These are phyloP conservation scores for Hypocreales sp. DNA, from an alignment of 2,329 filamentous ascomycete genomes.

Conservation along the genomic window DNA sequence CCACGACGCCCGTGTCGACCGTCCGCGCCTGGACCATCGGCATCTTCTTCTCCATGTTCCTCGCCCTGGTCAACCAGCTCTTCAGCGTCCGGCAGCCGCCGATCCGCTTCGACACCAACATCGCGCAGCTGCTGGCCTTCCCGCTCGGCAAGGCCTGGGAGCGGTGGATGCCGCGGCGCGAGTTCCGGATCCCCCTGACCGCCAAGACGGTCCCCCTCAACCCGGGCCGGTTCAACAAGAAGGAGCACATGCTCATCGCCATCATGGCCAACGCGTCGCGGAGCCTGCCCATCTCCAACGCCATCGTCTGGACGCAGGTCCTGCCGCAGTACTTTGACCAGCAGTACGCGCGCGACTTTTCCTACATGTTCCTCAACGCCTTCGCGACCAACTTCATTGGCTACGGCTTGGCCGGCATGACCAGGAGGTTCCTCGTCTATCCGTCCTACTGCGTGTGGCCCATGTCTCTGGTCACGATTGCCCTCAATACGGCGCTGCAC, in stretches of 20 bases:
- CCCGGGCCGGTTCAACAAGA: conserved; percentile 35
- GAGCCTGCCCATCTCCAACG: conserved; percentile 30
- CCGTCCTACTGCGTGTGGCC: conserved; percentile 40
- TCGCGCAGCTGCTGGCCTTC: conserved; percentile 37
- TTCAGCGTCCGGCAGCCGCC: conserved; percentile 37
- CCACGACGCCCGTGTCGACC: conserved; percentile 29
- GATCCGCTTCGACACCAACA: conserved; percentile 33
- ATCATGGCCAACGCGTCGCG: conserved; percentile 38
- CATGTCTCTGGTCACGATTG: conserved; percentile 30
- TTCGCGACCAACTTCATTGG: conserved; percentile 38
- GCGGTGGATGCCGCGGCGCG: conserved; percentile 22
- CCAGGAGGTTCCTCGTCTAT: conserved; percentile 34
- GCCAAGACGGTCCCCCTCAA: conserved; percentile 22
- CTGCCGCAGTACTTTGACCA: conserved; percentile 35
- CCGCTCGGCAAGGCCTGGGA: conserved; percentile 31
- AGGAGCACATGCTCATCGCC: conserved; percentile 40
- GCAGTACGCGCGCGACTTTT: conserved; percentile 27
- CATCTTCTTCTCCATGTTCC: conserved; percentile 25
- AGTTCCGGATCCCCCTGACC: conserved; percentile 23
- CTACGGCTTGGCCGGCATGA: conserved; percentile 36
- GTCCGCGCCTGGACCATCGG: conserved; percentile 37
- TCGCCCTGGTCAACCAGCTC: conserved; percentile 36
- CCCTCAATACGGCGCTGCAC: conserved; percentile 33
- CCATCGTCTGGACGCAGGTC: conserved; percentile 33
- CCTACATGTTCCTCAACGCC: conserved; percentile 33